phyloP scores from a whole-genome alignment of 345 rosid species.

The Eucalyptus erythrocorys region DNA sequence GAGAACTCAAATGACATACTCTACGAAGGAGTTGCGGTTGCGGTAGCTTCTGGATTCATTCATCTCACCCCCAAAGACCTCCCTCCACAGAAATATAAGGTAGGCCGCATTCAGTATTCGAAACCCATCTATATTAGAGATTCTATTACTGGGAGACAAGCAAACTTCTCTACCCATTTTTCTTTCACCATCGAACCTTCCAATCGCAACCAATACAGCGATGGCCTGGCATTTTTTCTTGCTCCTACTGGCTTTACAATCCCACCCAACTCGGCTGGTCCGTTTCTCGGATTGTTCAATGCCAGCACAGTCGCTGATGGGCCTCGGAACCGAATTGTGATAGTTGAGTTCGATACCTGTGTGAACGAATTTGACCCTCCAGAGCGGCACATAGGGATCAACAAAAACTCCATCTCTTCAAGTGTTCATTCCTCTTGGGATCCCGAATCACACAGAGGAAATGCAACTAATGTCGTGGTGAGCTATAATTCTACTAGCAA shows the following conservation, averaged over 20 bases:
- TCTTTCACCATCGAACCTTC: too few species aligned
- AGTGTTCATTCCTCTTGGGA: not conserved
- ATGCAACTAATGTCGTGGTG: not conserved
- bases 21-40: not conserved
- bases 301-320: not conserved
- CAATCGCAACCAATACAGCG: not conserved
- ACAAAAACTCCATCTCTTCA: not conserved
- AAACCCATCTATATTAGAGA: not conserved
- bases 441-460: not conserved
- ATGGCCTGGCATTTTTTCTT: not conserved
- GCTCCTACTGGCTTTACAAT: not conserved
- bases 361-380: not conserved
- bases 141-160: not conserved
- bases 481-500: not conserved
- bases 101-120: not conserved
- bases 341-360: not conserved
- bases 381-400: not conserved
- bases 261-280: not conserved
- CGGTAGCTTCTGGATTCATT: too few species aligned
- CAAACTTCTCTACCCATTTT: not conserved
- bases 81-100: fast-evolving
- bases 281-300: not conserved
- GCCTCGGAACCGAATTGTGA: not conserved
- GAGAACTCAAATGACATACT: not conserved
- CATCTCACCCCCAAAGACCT: not conserved